phyloP scores from a whole-genome alignment of 2,329 filamentous ascomycete genomes.

The Alternaria gansuensis region DNA sequence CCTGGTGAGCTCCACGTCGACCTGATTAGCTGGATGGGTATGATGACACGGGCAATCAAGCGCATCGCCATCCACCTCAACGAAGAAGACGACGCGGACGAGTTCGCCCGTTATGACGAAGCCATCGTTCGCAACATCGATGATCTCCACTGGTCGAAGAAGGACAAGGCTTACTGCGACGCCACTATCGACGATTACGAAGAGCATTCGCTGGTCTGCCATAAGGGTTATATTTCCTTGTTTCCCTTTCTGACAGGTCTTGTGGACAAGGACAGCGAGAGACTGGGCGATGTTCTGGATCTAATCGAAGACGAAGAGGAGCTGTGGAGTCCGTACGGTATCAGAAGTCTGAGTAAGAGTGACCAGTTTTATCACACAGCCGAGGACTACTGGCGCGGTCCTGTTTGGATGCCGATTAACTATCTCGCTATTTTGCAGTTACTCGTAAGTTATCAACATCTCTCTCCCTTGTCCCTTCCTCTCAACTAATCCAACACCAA shows the following conservation, averaged over 20 bases:
- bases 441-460: slow-evolving; percentile 57
- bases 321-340: slow-evolving; percentile 89
- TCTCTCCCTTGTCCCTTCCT: neutral
- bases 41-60: slow-evolving; percentile 87
- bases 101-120: slow-evolving; percentile 74
- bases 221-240: slow-evolving; percentile 94
- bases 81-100: slow-evolving; percentile 76
- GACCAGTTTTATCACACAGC: slow-evolving; percentile 85
- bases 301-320: slow-evolving; percentile 82
- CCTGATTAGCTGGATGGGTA: slow-evolving; percentile 95
- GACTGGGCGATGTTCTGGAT: slow-evolving; percentile 77
- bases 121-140: slow-evolving; percentile 87
- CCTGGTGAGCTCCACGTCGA: slow-evolving; percentile 96
- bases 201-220: slow-evolving; percentile 87
- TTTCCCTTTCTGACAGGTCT: slow-evolving; percentile 92
- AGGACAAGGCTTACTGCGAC: slow-evolving; percentile 87
- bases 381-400: slow-evolving; percentile 97
- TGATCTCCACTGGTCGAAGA: slow-evolving; percentile 90
- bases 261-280: slow-evolving; percentile 75
- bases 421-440: slow-evolving; percentile 85
- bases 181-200: slow-evolving; percentile 95
- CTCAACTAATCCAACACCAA: too few species aligned
- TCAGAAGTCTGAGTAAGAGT: slow-evolving; percentile 85
- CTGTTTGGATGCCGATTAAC: slow-evolving; percentile 97
- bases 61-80: slow-evolving; percentile 81